Conservation (phyloP, 345 rosid species). For the Acer negundo region DNA sequence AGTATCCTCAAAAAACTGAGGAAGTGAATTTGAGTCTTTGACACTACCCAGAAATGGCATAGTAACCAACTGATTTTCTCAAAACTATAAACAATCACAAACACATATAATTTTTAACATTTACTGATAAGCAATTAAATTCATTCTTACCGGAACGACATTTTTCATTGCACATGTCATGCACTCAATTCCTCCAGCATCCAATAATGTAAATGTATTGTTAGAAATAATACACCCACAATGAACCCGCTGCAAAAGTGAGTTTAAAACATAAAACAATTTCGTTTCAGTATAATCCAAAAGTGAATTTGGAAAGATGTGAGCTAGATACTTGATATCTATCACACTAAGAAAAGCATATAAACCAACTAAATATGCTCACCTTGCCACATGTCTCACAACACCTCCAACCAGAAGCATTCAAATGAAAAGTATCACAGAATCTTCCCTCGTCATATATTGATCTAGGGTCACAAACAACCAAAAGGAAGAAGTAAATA, state of each 20-base stretch:
- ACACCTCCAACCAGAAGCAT: conserved; percentile 84
- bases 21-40: background rate
- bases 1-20: background rate
- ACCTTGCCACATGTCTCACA: conserved; percentile 97
- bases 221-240: conserved; percentile 93
- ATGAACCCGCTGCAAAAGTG: conserved; percentile 67
- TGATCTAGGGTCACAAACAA: conserved; percentile 42
- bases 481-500: background rate
- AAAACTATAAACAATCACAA: background rate
- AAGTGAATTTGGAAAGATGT: conserved; percentile 14
- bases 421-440: conserved; percentile 71
- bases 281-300: conserved; percentile 5
- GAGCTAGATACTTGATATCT: conserved; percentile 11
- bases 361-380: conserved; percentile 25
- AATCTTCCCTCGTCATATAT: conserved; percentile 78
- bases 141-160: conserved; percentile 54
- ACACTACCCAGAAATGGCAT: background rate
- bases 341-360: conserved; percentile 11
- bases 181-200: conserved; percentile 96
- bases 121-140: conserved; percentile 17
- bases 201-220: conserved; percentile 58
- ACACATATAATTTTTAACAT: conserved; percentile 10
- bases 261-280: conserved; percentile 21
- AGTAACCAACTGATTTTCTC: background rate
- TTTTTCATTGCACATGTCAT: conserved; percentile 69